phyloP scores from a whole-genome alignment of 768 basidiomycete species.

The Stropharia rugosoannulata region DNA sequence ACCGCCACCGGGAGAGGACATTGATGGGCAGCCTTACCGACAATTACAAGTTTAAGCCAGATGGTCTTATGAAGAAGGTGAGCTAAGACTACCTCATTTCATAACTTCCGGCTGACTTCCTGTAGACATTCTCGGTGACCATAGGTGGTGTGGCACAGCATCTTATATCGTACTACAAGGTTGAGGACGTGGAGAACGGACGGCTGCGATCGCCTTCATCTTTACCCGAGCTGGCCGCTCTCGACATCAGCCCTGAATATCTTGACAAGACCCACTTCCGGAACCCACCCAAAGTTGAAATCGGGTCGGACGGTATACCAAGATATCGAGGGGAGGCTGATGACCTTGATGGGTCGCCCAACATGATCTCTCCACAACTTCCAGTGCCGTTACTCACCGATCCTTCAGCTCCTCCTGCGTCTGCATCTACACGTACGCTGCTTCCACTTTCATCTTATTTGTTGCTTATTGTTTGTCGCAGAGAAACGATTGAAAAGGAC shows the following conservation, averaged over 20 bases:
- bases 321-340: conserved; percentile 85
- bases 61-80: conserved; percentile 98
- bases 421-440: background rate
- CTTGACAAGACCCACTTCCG: conserved; percentile 91
- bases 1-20: conserved; percentile 75
- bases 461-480: conserved; percentile 29
- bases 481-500: conserved; percentile 39
- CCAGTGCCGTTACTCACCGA: conserved; percentile 52
- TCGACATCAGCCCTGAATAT: conserved; percentile 87
- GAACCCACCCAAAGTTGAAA: conserved; percentile 84
- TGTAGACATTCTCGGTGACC: conserved; percentile 86
- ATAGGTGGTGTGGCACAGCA: conserved; percentile 87
- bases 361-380: conserved; percentile 38
- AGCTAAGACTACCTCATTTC: conserved; percentile 13
- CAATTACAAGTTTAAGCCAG: conserved; percentile 88
- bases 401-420: conserved; percentile 23
- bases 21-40: conserved; percentile 91
- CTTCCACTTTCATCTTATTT: no score
- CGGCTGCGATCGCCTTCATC: conserved; percentile 87
- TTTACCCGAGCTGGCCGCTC: conserved; percentile 79
- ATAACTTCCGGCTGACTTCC: background rate
- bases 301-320: conserved; percentile 79
- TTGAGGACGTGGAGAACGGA: conserved; percentile 88
- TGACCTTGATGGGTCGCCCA: conserved; percentile 52
- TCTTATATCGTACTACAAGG: conserved; percentile 91